A percentile compares a stretch with the other conserved stretches of the same genome.
Conservation (phyloP, 2,329 filamentous ascomycete genomes). For the Mollisia scopiformis region DNA sequence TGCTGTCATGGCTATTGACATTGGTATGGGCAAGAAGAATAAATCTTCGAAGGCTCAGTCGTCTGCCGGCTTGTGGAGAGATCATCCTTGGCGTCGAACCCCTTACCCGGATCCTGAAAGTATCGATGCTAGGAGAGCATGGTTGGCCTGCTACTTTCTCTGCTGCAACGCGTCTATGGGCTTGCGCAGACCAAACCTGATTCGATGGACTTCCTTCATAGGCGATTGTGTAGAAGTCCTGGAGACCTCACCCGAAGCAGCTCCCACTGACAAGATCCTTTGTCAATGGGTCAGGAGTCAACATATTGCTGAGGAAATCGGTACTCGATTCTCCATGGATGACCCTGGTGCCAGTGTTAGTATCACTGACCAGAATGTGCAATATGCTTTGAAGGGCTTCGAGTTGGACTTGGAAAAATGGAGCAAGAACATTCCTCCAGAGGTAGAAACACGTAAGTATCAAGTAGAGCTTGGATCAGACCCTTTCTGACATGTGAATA, state of each 20-base stretch:
- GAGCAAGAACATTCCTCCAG: conserved; percentile 45
- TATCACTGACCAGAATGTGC: conserved; percentile 57
- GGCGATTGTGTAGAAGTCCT: conserved; percentile 47
- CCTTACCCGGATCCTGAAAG: conserved; percentile 37
- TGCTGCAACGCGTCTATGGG: conserved; percentile 46
- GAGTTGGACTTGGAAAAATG: conserved; percentile 55
- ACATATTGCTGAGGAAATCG: conserved; percentile 58
- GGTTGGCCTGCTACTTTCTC: conserved; percentile 39
- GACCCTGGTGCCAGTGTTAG: conserved; percentile 44
- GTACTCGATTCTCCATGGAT: conserved; percentile 56
- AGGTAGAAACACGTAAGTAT: conserved; percentile 36
- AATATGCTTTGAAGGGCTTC: conserved; percentile 56
- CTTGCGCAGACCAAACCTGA: conserved; percentile 47
- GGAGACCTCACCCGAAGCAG: conserved; percentile 43
- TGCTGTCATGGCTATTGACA: conserved; percentile 49
- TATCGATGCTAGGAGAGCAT: conserved; percentile 38
- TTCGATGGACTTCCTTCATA: conserved; percentile 47
- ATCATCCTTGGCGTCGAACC: conserved; percentile 46
- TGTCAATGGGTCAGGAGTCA: conserved; percentile 47
- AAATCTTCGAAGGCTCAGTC: conserved; percentile 36
- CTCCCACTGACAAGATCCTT: conserved; percentile 43
- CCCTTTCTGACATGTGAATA: conserved; percentile 30
- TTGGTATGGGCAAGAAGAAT: conserved; percentile 38
- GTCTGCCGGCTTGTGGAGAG: conserved; percentile 45
- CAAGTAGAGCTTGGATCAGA: background rate